Conservation (phyloP, 2,329 filamentous ascomycete genomes). For the Xylaria sp. region DNA sequence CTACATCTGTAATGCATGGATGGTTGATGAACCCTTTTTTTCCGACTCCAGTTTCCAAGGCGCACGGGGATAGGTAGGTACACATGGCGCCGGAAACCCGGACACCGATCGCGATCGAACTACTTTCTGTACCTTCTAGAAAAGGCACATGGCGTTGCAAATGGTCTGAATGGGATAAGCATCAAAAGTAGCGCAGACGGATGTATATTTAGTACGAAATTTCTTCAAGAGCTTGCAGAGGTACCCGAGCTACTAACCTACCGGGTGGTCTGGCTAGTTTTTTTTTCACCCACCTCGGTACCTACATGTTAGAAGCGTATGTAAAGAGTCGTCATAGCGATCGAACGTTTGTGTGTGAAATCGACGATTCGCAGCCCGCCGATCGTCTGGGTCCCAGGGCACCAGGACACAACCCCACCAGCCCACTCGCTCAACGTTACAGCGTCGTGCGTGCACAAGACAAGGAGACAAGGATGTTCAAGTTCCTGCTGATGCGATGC, state of each 20-base stretch:
- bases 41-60: too few species aligned
- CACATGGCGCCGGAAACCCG: neutral
- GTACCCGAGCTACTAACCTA: too few species aligned
- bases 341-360: constrained; percentile 23
- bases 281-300: too few species aligned
- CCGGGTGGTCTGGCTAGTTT: too few species aligned
- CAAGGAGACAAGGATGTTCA: neutral
- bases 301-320: too few species aligned
- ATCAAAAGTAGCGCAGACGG: too few species aligned
- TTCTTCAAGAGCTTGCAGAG: neutral
- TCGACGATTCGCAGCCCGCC: constrained; percentile 18
- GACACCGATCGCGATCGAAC: neutral
- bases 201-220: too few species aligned
- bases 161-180: too few species aligned
- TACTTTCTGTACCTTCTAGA: neutral
- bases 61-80: neutral
- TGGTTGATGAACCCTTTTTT: too few species aligned
- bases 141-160: neutral
- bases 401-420: constrained; percentile 3
- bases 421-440: constrained; percentile 9
- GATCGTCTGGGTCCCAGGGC: constrained; percentile 1
- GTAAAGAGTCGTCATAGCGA: constrained; percentile 10
- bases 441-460: neutral
- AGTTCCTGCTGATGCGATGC: neutral
- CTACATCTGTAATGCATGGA: too few species aligned